These are phyloP conservation scores for Ascochyta fabae DNA, from an alignment of 2,329 filamentous ascomycete species.

Conservation along the genomic window DNA sequence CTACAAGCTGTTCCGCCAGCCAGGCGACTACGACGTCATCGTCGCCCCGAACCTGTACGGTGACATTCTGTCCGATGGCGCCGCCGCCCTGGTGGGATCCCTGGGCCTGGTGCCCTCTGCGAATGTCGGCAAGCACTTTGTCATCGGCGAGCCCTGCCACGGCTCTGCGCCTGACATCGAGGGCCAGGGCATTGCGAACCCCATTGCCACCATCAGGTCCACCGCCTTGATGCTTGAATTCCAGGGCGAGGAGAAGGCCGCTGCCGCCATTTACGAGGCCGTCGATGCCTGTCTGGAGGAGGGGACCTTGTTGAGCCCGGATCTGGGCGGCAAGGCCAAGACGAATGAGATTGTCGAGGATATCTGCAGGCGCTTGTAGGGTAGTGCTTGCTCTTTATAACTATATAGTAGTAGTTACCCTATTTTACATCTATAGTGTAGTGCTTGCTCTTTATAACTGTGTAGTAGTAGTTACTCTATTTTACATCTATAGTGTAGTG, in stretches of 20 bases:
- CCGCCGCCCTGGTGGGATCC: constrained; percentile 89
- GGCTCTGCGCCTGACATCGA: constrained; percentile 95
- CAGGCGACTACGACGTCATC: constrained; percentile 93
- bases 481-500: too few species aligned
- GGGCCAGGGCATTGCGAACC: constrained; percentile 92
- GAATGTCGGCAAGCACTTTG: constrained; percentile 93
- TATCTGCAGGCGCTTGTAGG: constrained; percentile 77
- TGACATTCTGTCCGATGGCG: constrained; percentile 94
- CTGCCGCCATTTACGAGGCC: constrained; percentile 86
- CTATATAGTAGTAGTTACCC: too few species aligned
- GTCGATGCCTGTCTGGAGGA: constrained; percentile 90
- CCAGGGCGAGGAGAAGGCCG: constrained; percentile 83
- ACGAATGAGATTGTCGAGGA: constrained; percentile 89
- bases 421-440: too few species aligned
- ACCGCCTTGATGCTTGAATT: constrained; percentile 97
- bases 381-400: too few species aligned
- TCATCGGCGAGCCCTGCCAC: constrained; percentile 97
- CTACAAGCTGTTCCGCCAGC: constrained; percentile 98
- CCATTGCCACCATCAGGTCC: constrained; percentile 90
- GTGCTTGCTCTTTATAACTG: too few species aligned
- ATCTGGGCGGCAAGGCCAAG: constrained; percentile 84
- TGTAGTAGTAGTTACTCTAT: too few species aligned
- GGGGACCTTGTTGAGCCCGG: constrained; percentile 81
- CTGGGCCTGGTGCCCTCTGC: constrained; percentile 92
- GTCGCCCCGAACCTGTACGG: constrained; percentile 98